Conservation (phyloP, 176 grass and related monocot species). For the Canna indica region DNA sequence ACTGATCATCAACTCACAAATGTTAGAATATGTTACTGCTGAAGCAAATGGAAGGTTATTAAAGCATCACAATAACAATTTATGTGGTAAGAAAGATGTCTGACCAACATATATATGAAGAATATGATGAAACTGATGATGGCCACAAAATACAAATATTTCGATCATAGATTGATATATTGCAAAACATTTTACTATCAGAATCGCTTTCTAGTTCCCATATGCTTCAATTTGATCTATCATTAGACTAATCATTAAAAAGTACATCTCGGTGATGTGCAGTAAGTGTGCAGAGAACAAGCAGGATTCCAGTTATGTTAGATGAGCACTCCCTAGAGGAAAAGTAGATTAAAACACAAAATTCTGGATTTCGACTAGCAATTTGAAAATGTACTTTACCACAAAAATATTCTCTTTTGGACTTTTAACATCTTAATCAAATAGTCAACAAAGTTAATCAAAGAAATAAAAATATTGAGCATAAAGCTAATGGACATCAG, state of each 20-base stretch:
- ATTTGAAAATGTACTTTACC: neutral
- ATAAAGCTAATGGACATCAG: neutral
- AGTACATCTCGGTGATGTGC: neutral
- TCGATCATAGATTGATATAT: neutral
- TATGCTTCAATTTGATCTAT: too few relatives aligned
- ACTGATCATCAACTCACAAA: slow-evolving; percentile 29
- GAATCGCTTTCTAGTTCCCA: neutral
- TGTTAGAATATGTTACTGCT: neutral
- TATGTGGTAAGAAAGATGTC: neutral
- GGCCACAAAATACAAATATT: neutral
- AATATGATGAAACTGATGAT: neutral
- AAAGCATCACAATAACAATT: neutral
- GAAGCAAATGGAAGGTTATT: neutral
- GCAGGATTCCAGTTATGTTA: neutral
- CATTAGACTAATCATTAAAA: too few relatives aligned
- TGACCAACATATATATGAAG: neutral
- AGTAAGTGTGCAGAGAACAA: neutral
- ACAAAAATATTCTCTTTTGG: neutral
- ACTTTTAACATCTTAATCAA: neutral
- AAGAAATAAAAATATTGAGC: too few relatives aligned
- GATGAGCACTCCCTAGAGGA: too few relatives aligned
- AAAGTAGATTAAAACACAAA: neutral
- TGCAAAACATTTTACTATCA: neutral
- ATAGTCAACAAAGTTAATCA: neutral
- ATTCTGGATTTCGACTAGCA: too few relatives aligned